Base-by-base conservation (phyloP, 1,284 basidiomycete species). In the Lignosus rhinocerotis region DNA sequence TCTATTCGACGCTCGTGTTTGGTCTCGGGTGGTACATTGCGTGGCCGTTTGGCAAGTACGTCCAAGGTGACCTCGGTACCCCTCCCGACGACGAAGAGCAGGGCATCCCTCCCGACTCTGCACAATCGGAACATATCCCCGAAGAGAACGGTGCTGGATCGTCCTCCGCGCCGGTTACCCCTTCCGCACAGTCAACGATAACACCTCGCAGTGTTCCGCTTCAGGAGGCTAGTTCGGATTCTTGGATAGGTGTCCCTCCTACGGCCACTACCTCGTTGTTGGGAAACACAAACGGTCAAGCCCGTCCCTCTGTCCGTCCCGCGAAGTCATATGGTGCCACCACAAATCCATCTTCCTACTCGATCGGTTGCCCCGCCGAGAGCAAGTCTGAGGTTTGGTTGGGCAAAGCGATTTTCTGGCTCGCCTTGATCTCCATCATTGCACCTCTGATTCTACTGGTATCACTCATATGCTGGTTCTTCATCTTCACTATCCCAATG, bases 31-130 rank as follows among this genome's bases (percentile, higher is more conserved):
- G 94, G 88, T 99, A 99, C 73, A 84, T 99, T 56, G 85, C 88
- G 36, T 99, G 97, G 97, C 97, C 97, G 1, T 99, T 99, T 72
- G 96, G 94, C 38, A 98, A 98, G 74, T 99, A 98, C 70, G 94
- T 99, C 57, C 96, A 98, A 73, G 93, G 95, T 6, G 90, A 92
- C 60, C 71, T 84, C 21, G 78, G 79, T 8, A 72, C 77, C 30
- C 74, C 73, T 6, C 70, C 74, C 3, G 75, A 75, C 12, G 79
- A 82, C 41, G 81, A 79, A 41, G 78, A 76, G 19, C 75, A 76
- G 48, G 77, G 73, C 32, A 56, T 68, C 32, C 59, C 59, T 2
- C 62, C 62, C 12, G 50, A 59, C 32, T 58, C 60, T 14, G 58
- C 55, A 11, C 55, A 30, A 2, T 42, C 58, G 25, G 60, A 62